Evolutionary conservation across 2,329 filamentous ascomycete genomes (phyloP).

Genomic region (Arthrocladium fulminans): DNA sequence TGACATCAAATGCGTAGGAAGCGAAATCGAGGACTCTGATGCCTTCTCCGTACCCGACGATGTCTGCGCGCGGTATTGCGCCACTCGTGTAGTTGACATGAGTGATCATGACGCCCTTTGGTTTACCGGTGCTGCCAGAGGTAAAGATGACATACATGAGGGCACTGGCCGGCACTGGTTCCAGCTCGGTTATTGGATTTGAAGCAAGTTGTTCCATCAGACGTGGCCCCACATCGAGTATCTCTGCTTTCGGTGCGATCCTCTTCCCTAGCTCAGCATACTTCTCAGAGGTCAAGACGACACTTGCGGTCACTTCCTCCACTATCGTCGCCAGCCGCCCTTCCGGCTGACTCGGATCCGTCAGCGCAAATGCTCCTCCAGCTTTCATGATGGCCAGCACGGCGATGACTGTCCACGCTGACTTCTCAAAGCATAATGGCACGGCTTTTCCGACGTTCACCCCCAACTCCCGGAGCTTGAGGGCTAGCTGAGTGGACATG

Average conservation of each 20-base stretch:
- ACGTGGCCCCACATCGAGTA: slow-evolving; percentile 25
- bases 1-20: slow-evolving; percentile 39
- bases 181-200: slow-evolving; percentile 10
- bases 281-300: slow-evolving; percentile 28
- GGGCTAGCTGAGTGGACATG: slow-evolving; percentile 28
- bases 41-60: slow-evolving; percentile 33
- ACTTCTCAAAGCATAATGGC: slow-evolving; percentile 37
- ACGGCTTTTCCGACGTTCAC: slow-evolving; percentile 33
- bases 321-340: slow-evolving; percentile 30
- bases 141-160: slow-evolving; percentile 30
- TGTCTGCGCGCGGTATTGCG: slow-evolving; percentile 40
- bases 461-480: slow-evolving; percentile 30
- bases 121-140: slow-evolving; percentile 25
- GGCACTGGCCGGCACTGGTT: slow-evolving; percentile 29
- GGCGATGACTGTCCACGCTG: slow-evolving; percentile 35
- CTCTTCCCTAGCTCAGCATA: slow-evolving; percentile 24
- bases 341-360: slow-evolving; percentile 34
- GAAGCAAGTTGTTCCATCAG: slow-evolving; percentile 19
- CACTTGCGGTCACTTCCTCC: slow-evolving; percentile 27
- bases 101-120: slow-evolving; percentile 30
- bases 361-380: slow-evolving; percentile 34
- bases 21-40: slow-evolving; percentile 35
- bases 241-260: slow-evolving; percentile 27
- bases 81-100: slow-evolving; percentile 28
- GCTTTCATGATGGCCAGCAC: slow-evolving; percentile 35